Conservation (phyloP, 129 eudicot species). For the Lactuca sativa region DNA sequence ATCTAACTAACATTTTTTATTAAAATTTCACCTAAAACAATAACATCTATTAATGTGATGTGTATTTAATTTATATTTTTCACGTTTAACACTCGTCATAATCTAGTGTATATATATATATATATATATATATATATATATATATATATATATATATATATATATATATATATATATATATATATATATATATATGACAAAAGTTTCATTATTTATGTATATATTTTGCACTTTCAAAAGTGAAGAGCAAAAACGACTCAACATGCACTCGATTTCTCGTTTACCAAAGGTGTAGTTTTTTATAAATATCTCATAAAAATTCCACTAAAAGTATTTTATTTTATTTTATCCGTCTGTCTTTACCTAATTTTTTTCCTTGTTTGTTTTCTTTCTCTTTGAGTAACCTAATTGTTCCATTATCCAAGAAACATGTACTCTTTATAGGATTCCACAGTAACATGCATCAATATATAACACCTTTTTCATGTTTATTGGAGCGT, state of each 20-base stretch:
- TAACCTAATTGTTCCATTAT: conserved; percentile 29
- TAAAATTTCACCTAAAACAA: no score
- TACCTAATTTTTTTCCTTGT: conserved; percentile 22
- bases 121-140: no score
- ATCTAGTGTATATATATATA: no score
- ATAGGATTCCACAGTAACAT: conserved; percentile 15
- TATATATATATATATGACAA: no score
- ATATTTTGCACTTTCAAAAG: neutral
- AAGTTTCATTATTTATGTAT: neutral
- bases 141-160: no score
- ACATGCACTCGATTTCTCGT: neutral
- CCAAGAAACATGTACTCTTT: neutral
- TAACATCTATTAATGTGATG: no score
- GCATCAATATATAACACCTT: neutral
- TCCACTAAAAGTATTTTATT: neutral
- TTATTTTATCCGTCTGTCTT: neutral
- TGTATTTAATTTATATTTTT: no score
- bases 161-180: no score
- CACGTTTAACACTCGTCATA: no score
- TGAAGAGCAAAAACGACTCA: neutral
- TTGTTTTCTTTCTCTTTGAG: neutral
- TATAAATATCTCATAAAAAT: neutral
- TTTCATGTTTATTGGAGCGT: neutral
- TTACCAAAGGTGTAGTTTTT: neutral
- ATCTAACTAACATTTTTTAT: no score